phyloP scores from a whole-genome alignment of 139 green algal genomes.

The Nannochloris sp. region DNA sequence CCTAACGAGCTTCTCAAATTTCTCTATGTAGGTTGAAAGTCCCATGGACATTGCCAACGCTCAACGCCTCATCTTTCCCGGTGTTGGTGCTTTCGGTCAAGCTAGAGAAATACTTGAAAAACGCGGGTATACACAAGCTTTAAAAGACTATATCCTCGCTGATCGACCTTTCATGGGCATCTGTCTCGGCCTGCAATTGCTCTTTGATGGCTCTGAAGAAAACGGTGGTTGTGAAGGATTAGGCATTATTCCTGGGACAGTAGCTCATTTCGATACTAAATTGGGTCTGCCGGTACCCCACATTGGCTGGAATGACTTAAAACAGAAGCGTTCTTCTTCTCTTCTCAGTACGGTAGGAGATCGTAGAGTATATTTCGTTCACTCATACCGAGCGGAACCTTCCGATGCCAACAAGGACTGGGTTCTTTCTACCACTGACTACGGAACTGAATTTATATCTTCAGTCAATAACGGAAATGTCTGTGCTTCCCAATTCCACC shows the following conservation, averaged over 20 bases:
- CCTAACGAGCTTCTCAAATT: background rate
- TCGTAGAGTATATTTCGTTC: slow-evolving; percentile 94
- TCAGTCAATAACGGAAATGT: slow-evolving; percentile 76
- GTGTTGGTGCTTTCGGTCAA: slow-evolving; percentile 88
- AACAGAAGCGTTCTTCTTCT: slow-evolving; percentile 17
- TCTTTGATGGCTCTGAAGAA: slow-evolving; percentile 97
- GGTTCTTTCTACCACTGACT: slow-evolving; percentile 83
- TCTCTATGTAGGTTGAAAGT: slow-evolving; percentile 46
- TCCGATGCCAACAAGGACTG: slow-evolving; percentile 75
- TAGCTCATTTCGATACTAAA: slow-evolving; percentile 63
- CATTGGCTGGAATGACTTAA: slow-evolving; percentile 95
- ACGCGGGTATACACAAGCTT: slow-evolving; percentile 56
- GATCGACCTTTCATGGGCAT: slow-evolving; percentile 92
- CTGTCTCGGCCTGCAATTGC: slow-evolving; percentile 94
- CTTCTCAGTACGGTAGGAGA: slow-evolving; percentile 58
- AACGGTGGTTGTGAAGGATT: slow-evolving; percentile 87
- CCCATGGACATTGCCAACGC: slow-evolving; percentile 64
- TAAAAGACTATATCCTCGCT: slow-evolving; percentile 81
- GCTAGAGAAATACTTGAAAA: slow-evolving; percentile 74
- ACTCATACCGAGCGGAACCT: slow-evolving; percentile 82
- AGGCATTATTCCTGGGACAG: slow-evolving; percentile 77
- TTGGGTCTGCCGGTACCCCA: slow-evolving; percentile 86
- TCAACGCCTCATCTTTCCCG: slow-evolving; percentile 87
- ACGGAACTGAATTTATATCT: slow-evolving; percentile 83
- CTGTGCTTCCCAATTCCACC: slow-evolving; percentile 91